Conservation (phyloP, 2,329 filamentous ascomycete genomes). For the Diaporthe nobilis region DNA sequence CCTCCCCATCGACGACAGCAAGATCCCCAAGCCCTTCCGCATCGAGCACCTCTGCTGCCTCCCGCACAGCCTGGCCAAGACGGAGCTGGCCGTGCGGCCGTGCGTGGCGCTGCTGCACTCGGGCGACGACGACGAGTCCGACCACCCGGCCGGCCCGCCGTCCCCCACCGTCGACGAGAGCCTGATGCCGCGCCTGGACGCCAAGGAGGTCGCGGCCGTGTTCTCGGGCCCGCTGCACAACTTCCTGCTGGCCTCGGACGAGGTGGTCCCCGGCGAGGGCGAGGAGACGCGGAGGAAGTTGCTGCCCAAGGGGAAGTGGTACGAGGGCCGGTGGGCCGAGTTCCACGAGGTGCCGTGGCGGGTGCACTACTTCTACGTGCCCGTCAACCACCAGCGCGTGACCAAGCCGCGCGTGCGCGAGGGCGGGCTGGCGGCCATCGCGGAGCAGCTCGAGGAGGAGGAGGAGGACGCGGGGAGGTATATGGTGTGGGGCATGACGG, state of each 20-base stretch:
- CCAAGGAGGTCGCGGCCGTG: slow-evolving; percentile 92
- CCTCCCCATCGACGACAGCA: slow-evolving; percentile 78
- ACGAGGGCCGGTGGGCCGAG: slow-evolving; percentile 84
- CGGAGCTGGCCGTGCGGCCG: slow-evolving; percentile 80
- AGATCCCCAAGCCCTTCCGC: slow-evolving; percentile 81
- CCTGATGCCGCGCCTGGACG: slow-evolving; percentile 85
- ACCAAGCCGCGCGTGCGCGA: slow-evolving; percentile 65
- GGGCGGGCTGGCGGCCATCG: slow-evolving; percentile 60
- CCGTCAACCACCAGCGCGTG: slow-evolving; percentile 79
- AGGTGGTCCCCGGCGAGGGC: slow-evolving; percentile 57
- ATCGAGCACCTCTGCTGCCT: slow-evolving; percentile 91
- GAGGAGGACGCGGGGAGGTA: slow-evolving; percentile 71
- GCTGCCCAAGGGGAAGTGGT: slow-evolving; percentile 78
- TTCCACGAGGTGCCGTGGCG: slow-evolving; percentile 86
- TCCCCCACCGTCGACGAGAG: slow-evolving; percentile 73
- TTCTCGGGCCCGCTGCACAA: slow-evolving; percentile 92
- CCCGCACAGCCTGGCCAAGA: slow-evolving; percentile 81
- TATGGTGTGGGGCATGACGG: slow-evolving; percentile 96
- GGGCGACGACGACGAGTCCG: slow-evolving; percentile 56
- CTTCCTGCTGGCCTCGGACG: slow-evolving; percentile 77
- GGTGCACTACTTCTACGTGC: slow-evolving; percentile 94
- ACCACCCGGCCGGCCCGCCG: slow-evolving; percentile 38
- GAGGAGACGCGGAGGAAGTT: slow-evolving; percentile 48
- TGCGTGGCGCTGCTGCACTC: slow-evolving; percentile 84
- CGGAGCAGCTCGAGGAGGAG: slow-evolving; percentile 61